Evolutionary conservation across 805 yeast genomes (phyloP), one percentile per base, ranked within the genome.

Genomic region (Ogataea philodendri): DNA sequence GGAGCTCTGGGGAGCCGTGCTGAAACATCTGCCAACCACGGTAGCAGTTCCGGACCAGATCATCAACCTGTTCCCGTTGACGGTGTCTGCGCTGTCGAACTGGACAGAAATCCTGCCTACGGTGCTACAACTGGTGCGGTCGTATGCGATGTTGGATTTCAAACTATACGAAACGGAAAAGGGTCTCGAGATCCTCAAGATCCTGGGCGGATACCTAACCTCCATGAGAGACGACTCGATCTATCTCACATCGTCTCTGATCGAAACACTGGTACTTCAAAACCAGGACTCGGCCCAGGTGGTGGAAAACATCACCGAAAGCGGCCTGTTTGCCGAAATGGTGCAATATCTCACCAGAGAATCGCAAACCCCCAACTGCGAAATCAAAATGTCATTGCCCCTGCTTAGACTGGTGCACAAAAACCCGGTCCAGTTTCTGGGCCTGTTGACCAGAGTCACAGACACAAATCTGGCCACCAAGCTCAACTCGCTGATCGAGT

Each of bases 21-120:
- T 87, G 33, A 84, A 76, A 44, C 77, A 78, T 42, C 72, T 73
- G 35, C 84, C 90, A 1, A 24, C 47, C 1, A 43, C 52, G 9
- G 32, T 39, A 4, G 47, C 59, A 3, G 41, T 63, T 3, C 63
- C 69, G 5, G 60, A 60, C 19, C 55, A 60, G 9, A 57, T 84
- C 17, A 37, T 68, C 3, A 62, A 63, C 11, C 48, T 72, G 11
- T 69, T 82, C 44, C 74, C 73, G 7, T 60, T 75, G 44, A 58
- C 81, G 19, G 65, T 77, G 7, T 65, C 70, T 37, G 85, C 83
- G 1, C 65, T 90, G 25, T 61, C 76, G 43, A 73, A 76, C 34
- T 77, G 84, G 39, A 86, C 96, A 0, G 95, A 84, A 55, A 75
- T 84, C 9, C 59, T 84, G 26, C 83, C 87, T 2, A 60, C 78